phyloP scores from a whole-genome alignment of 345 rosid genomes.

The Leavenworthia alabamica region DNA sequence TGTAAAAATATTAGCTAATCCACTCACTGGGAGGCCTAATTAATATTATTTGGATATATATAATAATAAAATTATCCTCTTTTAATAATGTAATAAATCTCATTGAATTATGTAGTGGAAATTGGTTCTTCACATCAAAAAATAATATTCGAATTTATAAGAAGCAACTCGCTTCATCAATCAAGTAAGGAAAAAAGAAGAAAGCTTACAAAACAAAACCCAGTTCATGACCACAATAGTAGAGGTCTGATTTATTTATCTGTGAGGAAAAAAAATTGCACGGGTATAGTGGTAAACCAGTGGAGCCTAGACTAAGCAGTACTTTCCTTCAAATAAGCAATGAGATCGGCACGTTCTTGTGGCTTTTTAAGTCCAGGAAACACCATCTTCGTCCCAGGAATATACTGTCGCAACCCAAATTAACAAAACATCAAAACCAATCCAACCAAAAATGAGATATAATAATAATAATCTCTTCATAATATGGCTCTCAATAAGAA shows the following conservation, averaged over 20 bases:
- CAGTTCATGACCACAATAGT: conserved; percentile 14
- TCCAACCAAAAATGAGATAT: background rate
- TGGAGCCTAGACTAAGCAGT: conserved; percentile 33
- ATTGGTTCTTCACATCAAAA: no score
- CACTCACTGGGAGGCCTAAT: no score
- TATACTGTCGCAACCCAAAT: conserved; percentile 42
- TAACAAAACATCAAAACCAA: background rate
- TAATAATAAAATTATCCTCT: no score
- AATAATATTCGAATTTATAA: no score
- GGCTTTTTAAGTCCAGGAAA: conserved; percentile 85
- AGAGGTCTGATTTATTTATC: conserved; percentile 12
- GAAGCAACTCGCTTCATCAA: no score
- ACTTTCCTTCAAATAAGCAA: conserved; percentile 63
- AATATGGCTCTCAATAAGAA: background rate
- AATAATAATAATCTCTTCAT: background rate
- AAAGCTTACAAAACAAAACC: background rate
- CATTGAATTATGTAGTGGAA: no score
- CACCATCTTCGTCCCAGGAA: conserved; percentile 84
- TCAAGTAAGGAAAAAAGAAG: no score
- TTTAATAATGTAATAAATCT: no score
- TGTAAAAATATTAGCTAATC: no score
- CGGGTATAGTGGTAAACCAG: background rate
- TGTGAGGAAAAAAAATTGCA: conserved; percentile 5
- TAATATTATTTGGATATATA: no score
- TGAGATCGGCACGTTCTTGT: conserved; percentile 70